phyloP scores from a whole-genome alignment of 2,329 filamentous ascomycete genomes.

The Sordariomycetes sp. region DNA sequence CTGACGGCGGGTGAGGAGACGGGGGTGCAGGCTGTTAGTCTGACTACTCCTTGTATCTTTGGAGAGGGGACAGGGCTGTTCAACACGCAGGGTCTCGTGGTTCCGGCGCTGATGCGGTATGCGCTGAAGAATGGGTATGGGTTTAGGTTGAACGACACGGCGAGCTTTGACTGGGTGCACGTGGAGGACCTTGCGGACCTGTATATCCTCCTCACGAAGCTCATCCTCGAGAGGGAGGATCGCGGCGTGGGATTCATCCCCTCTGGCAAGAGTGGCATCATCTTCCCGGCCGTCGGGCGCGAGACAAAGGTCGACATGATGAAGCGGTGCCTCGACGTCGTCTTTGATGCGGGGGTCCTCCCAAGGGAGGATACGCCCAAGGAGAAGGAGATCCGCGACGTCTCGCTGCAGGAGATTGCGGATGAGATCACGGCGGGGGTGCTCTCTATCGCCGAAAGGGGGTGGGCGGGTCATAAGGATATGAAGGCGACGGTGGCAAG shows the following conservation, averaged over 20 bases:
- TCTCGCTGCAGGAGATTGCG: constrained; percentile 4
- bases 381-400: constrained; percentile 4
- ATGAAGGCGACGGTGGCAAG: constrained; percentile 6
- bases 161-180: constrained; percentile 8
- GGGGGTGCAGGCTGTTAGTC: constrained; percentile 6
- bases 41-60: constrained; percentile 7
- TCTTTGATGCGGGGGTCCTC: constrained; percentile 5
- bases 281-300: constrained; percentile 7
- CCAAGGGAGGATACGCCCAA: constrained; percentile 7
- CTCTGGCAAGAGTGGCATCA: constrained; percentile 5
- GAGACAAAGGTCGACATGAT: constrained; percentile 6
- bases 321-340: constrained; percentile 6
- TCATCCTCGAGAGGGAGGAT: constrained; percentile 6
- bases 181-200: constrained; percentile 7
- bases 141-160: constrained; percentile 7
- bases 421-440: constrained; percentile 6
- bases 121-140: constrained; percentile 6
- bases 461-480: constrained; percentile 7
- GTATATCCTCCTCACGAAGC: constrained; percentile 5
- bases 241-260: constrained; percentile 6
- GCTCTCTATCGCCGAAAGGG: constrained; percentile 5
- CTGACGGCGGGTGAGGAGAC: constrained; percentile 6
- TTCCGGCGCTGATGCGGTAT: constrained; percentile 4
- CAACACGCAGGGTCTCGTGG: constrained; percentile 7
- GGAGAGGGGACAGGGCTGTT: constrained; percentile 6